Base-by-base conservation (phyloP, 2,329 filamentous ascomycete species). In the Lasiodiplodia citricola region DNA sequence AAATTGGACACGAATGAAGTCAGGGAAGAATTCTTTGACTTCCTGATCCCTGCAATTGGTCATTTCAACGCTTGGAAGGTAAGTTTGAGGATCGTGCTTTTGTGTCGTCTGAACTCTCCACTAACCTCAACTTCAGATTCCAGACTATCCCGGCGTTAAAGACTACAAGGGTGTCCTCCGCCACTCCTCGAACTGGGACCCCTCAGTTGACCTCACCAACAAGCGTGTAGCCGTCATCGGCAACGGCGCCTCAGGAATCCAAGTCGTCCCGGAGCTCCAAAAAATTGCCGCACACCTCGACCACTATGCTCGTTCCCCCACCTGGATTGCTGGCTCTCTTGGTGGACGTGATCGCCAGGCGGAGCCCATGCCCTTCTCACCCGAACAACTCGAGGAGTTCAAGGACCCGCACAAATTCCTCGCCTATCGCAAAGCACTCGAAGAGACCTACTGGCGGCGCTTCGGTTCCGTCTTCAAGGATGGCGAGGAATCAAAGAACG, bases 141-240 rank as follows among this genome's bases (percentile, higher is more conserved):
- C 89, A 0, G 80, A 88, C 35, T 89, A 89, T 70, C 85, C 86
- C 1, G 89, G 88, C 0, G 82, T 89, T 23, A 70, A 83, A 0
- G 79, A 86, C 0, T 90, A 83, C 75, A 81, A 85, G 73, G 88
- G 88, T 0, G 70, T 83, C 0, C 78, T 91, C 0, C 82, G 87
- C 21, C 89, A 91, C 71, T 86, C 88, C 0, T 88, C 88, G 0
- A 83, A 88, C 71, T 91, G 88, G 88, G 80, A 88, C 68, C 77
- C 81, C 2, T 74, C 76, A 0, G 87, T 80, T 76, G 88, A 83
- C 76, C 82, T 89, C 70, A 81, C 82, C 0, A 82, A 81, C 70
- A 91, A 91, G 74, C 83, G 83, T 11, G 83, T 87, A 57, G 89
- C 86, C 8, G 84, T 91, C 66, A 87, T 91, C 56, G 89, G 89